phyloP scores from a whole-genome alignment of 306 rosid genomes.

The Cucumis sativus region DNA sequence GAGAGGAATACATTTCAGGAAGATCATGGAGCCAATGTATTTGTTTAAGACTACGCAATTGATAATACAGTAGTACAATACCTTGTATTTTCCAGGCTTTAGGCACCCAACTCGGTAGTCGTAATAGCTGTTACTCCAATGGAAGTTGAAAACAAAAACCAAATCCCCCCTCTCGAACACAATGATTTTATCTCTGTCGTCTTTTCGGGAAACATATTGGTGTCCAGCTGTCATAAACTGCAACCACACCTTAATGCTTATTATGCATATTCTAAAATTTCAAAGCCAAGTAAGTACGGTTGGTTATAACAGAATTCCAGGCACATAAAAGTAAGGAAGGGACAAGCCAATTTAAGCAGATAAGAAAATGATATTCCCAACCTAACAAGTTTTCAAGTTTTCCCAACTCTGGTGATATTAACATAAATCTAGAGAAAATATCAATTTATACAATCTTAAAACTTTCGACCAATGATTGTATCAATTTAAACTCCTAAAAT shows the following conservation, averaged over 20 bases:
- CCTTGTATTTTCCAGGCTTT: constrained; percentile 87
- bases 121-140: constrained; percentile 75
- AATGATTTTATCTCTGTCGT: constrained; percentile 60
- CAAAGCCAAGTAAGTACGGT: neutral
- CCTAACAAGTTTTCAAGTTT: neutral
- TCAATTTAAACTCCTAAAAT: too few relatives aligned
- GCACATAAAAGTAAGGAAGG: neutral
- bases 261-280: neutral
- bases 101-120: constrained; percentile 79
- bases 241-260: constrained; percentile 18
- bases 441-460: too few relatives aligned
- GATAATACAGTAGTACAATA: constrained; percentile 5
- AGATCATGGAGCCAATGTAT: neutral
- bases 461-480: too few relatives aligned
- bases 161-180: constrained; percentile 79
- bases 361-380: neutral
- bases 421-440: neutral
- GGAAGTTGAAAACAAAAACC: constrained; percentile 89
- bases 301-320: neutral
- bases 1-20: neutral
- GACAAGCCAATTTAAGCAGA: neutral
- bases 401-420: neutral
- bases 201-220: constrained; percentile 67
- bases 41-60: neutral
- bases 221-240: constrained; percentile 96